These are phyloP conservation scores for Cryphonectria nitschkei DNA, from an alignment of 2,329 filamentous ascomycete species.

Conservation along the genomic window DNA sequence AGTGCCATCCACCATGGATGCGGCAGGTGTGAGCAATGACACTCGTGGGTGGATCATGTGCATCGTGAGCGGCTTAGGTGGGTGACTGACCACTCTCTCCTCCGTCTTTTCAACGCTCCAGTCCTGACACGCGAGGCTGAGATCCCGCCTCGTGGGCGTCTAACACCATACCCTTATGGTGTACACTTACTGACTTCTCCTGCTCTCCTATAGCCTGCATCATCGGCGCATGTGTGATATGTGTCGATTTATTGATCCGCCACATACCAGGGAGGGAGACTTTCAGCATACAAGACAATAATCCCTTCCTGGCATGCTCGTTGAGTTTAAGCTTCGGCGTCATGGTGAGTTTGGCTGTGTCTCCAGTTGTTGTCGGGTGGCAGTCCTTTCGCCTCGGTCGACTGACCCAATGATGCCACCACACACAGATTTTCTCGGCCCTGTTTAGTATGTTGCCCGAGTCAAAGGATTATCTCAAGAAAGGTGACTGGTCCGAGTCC, in stretches of 20 bases:
- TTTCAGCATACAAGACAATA: conserved; percentile 90
- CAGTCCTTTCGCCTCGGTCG: background rate
- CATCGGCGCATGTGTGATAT: conserved; percentile 82
- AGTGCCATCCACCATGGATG: conserved; percentile 43
- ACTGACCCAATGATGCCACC: conserved; percentile 6
- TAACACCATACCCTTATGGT: background rate
- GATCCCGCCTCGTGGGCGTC: conserved; percentile 3
- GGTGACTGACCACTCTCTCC: conserved; percentile 37
- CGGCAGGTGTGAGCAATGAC: conserved; percentile 68
- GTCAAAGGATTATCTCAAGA: conserved; percentile 74
- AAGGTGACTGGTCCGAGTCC: conserved; percentile 68
- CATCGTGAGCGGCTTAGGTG: conserved; percentile 76
- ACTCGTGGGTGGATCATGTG: conserved; percentile 92
- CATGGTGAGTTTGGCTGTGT: conserved; percentile 67
- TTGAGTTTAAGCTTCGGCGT: conserved; percentile 93
- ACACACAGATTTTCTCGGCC: conserved; percentile 78
- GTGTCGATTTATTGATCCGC: conserved; percentile 77
- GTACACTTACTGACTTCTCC: conserved; percentile 8
- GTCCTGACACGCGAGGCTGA: conserved; percentile 3
- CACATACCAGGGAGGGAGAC: conserved; percentile 72
- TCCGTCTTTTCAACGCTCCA: background rate
- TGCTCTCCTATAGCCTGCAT: conserved; percentile 57
- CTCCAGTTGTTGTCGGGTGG: conserved; percentile 17
- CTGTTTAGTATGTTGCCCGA: conserved; percentile 93
- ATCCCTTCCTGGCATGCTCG: conserved; percentile 82